Evolutionary conservation across 2,329 filamentous ascomycete species (phyloP).

Genomic region (Apiospora aurea): DNA sequence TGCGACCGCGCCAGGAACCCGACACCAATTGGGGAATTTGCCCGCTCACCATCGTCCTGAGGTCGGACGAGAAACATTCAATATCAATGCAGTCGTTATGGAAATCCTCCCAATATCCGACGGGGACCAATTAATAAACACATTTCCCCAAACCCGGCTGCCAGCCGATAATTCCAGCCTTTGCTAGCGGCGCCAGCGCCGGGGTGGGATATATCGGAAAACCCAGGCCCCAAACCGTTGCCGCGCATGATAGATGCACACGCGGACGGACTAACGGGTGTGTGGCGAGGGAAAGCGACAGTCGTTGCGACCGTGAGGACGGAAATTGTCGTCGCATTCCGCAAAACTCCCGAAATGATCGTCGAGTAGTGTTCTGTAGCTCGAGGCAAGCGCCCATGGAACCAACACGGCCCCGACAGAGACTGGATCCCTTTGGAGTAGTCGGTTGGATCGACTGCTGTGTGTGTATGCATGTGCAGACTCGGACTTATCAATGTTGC

Average conservation of each 20-base stretch:
- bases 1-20: slow-evolving; percentile 5
- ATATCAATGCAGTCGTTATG: not conserved
- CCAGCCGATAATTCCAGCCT: slow-evolving; percentile 9
- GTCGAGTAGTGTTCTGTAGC: not conserved
- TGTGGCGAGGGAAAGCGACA: not conserved
- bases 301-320: not conserved
- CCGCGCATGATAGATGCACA: not conserved
- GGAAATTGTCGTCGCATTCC: slow-evolving; percentile 21
- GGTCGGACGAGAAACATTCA: slow-evolving; percentile 10
- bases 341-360: slow-evolving; percentile 18
- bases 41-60: not conserved
- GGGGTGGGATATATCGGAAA: slow-evolving; percentile 4
- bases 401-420: not conserved
- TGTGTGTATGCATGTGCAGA: not conserved
- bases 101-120: slow-evolving; percentile 6
- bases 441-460: not conserved
- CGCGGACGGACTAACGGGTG: not conserved
- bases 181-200: not conserved
- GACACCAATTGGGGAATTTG: not conserved
- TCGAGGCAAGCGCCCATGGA: not conserved
- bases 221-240: not conserved
- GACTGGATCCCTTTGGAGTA: not conserved
- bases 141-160: not conserved
- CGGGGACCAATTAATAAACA: not conserved
- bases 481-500: not conserved